Base-by-base conservation (phyloP, 805 yeast species). In the Starmerella sp. region DNA sequence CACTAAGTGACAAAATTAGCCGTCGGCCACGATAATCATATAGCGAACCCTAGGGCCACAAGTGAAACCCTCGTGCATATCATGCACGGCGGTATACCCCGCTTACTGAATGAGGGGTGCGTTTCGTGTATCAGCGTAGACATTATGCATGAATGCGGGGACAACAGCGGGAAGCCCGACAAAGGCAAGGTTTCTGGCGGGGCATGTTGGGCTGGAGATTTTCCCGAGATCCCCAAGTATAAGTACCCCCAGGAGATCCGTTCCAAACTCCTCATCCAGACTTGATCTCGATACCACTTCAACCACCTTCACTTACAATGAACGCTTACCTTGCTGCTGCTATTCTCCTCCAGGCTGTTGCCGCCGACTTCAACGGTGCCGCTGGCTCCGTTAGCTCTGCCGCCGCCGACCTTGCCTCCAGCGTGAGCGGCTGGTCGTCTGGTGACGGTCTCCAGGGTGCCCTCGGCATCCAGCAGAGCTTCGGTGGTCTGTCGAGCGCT, bases 401-500 rank as follows among this genome's bases (percentile, higher is more conserved):
- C 28, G 48, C 48, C n/a, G 48, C 22, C n/a, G 48, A 6, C 28
- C 56, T 56, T n/a, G 63, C 61, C 37, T n/a, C 52, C 38, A 47
- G 41, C 37, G 62, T 63, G 31, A 2, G 8, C 35, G 43, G 42
- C 51, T 61, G 59, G 60, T 15, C 37, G 47, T 44, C 57, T 11
- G 60, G 52, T 28, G 54, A 54, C 15, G 69, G 69, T 42, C 57
- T 66, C 17, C 35, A 29, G 15, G 69, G 66, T 48, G 69, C 69
- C 30, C 61, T 66, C 15, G 55, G 54, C 42, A 65, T 66, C 57
- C 69, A 66, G 65, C 44, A 48, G 41, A 39, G 55, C 37, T 63
- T 60, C 61, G 55, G 55, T 17, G 53, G 59, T 14, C 56, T 66
- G 38, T 51, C 57, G 32, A 22, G 31, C 28, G 64, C 63, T 44